Base-by-base conservation (phyloP, 2,329 filamentous ascomycete species). In the Parastagonospora avenae region DNA sequence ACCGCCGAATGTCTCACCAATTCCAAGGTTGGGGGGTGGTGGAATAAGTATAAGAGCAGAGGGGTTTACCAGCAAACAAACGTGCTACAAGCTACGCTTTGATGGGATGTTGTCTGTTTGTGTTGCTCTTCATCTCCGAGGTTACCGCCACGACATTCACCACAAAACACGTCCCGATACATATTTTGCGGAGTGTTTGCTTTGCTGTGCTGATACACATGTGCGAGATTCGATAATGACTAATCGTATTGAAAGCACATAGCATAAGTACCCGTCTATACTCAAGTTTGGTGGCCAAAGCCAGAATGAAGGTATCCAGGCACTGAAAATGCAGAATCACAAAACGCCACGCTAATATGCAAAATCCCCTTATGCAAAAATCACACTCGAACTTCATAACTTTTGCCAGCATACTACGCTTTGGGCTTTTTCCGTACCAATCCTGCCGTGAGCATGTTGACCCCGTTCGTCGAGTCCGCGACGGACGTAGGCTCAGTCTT, bases 341-440 rank as follows among this genome's bases (percentile, higher is more conserved):
- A 30, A 38, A 39, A 47, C 28, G 45, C 45, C 29, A 28, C 45
- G 45, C 41, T 47, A 28, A 42, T 35, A 33, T 37, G 16, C 48
- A 46, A 43, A 32, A 42, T 8, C 15, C 9, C n/a, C 7, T 4
- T 28, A 30, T 33, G 14, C 35, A 32, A 27, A 12, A 7, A 8
- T 19, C 29, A 8, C 14, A 12, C 19, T 19, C 8, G 15, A 46
- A 24, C 0, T 9, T 10, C 16, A 8, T 12, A 12, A 24, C 14
- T 30, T n/a, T 9, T 14, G 24, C 10, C 15, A 33, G 27, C 30
- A 5, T 32, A 32, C 66, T 50, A 62, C 40, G 31, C 35, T 50
- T 70, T 74, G 2, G 67, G 64, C 51, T 73, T 74, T 61, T 68
- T 72, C 33, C 71, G 63, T 35, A 74, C 67, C 48, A 74, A 42